Evolutionary conservation across 2,329 filamentous ascomycete species (phyloP).

Genomic region (Zymoseptoria tritici): DNA sequence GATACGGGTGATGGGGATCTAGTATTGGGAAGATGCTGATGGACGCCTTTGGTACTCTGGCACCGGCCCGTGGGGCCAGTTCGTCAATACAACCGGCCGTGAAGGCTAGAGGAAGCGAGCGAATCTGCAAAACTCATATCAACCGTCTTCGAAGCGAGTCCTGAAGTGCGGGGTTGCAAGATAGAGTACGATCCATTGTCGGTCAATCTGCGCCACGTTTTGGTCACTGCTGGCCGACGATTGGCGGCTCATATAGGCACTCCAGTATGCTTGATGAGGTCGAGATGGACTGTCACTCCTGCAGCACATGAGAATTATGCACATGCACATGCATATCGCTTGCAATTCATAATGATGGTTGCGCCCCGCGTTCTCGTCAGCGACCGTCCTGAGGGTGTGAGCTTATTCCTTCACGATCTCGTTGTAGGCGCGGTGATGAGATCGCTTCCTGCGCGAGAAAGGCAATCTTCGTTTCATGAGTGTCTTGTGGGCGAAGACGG

Average conservation of each 20-base stretch:
- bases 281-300: background rate
- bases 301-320: background rate
- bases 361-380: background rate
- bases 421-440: background rate
- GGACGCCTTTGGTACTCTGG: too few relatives aligned
- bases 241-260: background rate
- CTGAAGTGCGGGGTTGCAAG: background rate
- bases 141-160: background rate
- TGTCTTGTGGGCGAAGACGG: background rate
- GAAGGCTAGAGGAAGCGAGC: background rate
- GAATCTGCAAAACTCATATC: background rate
- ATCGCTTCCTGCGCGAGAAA: background rate
- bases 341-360: background rate
- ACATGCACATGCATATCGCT: background rate
- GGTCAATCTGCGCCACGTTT: background rate
- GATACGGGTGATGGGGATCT: too few relatives aligned
- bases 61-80: too few relatives aligned
- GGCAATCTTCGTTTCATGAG: too few relatives aligned
- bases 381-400: background rate
- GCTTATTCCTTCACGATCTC: background rate
- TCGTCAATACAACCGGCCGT: too few relatives aligned
- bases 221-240: background rate
- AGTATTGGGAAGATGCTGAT: too few relatives aligned
- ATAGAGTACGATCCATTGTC: background rate
- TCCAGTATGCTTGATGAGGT: background rate